Percentiles rank a stretch among this genome's conserved stretches.
Evolutionary conservation across 352 stramenopile species (phyloP).

Genomic region (Pythium phragmitis): DNA sequence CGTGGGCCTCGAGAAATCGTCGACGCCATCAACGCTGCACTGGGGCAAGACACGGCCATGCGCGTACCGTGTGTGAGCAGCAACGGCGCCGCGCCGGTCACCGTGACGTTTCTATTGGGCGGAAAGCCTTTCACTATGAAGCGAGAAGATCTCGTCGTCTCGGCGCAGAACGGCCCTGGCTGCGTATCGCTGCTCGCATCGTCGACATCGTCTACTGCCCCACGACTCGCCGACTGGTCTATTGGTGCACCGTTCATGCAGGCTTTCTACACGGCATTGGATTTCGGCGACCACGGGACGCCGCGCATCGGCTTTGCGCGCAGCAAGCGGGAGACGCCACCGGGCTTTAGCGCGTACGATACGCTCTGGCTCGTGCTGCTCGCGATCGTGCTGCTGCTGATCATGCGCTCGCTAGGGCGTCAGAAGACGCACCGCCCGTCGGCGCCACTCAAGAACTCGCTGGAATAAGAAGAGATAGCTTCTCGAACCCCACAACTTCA

Average conservation of each 20-base stretch:
- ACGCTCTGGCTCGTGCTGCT: slow-evolving; percentile 21
- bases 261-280: slow-evolving; percentile 23
- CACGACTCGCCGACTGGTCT: slow-evolving; percentile 7
- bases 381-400: slow-evolving; percentile 17
- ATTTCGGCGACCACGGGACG: slow-evolving; percentile 3
- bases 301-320: slow-evolving; percentile 17
- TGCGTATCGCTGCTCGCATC: slow-evolving; percentile 13
- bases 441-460: background rate
- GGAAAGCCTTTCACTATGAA: slow-evolving; percentile 5
- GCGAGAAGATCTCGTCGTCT: slow-evolving; percentile 7
- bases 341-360: slow-evolving; percentile 20
- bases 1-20: slow-evolving; percentile 10
- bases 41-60: slow-evolving; percentile 6
- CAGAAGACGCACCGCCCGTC: background rate
- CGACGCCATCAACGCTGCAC: slow-evolving; percentile 15
- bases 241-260: slow-evolving; percentile 22
- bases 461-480: no score
- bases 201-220: background rate
- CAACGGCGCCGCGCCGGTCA: background rate
- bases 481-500: background rate
- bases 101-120: slow-evolving; percentile 10
- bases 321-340: slow-evolving; percentile 8
- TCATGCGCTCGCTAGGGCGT: slow-evolving; percentile 15
- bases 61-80: slow-evolving; percentile 1
- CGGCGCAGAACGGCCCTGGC: slow-evolving; percentile 4